phyloP scores from a whole-genome alignment of 345 rosid genomes.

The Eutrema japonicum region DNA sequence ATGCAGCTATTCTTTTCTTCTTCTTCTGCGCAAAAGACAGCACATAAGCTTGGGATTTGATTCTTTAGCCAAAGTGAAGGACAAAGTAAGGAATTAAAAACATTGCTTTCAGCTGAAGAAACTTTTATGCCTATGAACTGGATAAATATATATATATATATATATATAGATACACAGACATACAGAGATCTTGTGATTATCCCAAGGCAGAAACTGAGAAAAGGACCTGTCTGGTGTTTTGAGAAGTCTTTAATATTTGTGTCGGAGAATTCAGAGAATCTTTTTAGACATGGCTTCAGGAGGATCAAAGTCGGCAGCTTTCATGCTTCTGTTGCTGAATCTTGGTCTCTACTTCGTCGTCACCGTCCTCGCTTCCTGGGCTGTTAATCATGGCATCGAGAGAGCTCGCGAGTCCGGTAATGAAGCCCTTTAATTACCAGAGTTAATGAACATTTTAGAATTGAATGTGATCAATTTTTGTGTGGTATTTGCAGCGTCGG shows the following conservation, averaged over 20 bases:
- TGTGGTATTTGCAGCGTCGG: slow-evolving; percentile 60
- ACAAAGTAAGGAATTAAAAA: slow-evolving; percentile 35
- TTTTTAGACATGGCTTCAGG: slow-evolving; percentile 59
- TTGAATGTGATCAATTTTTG: background rate
- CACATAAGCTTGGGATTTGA: slow-evolving; percentile 44
- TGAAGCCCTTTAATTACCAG: too few relatives aligned
- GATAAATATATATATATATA: slow-evolving; percentile 28
- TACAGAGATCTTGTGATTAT: slow-evolving; percentile 19
- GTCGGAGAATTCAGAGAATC: slow-evolving; percentile 40
- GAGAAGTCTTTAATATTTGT: background rate
- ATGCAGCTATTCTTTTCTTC: slow-evolving; percentile 32
- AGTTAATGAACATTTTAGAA: background rate
- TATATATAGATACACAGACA: too few relatives aligned
- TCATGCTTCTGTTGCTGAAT: slow-evolving; percentile 66
- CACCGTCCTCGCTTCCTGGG: slow-evolving; percentile 72
- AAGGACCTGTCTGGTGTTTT: slow-evolving; percentile 16
- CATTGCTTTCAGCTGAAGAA: slow-evolving; percentile 59
- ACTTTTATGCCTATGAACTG: slow-evolving; percentile 24
- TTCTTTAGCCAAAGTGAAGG: slow-evolving; percentile 34
- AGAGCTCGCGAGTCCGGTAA: slow-evolving; percentile 69
- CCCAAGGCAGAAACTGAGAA: slow-evolving; percentile 32
- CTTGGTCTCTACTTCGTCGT: slow-evolving; percentile 68
- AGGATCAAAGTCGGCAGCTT: slow-evolving; percentile 66
- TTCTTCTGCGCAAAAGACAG: slow-evolving; percentile 8
- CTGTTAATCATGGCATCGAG: slow-evolving; percentile 70